A percentile compares a stretch with the other conserved stretches of the same genome.
These are phyloP conservation scores for Skeletonema menzelii DNA, from an alignment of 108 stramenopile species.

Conservation along the genomic window DNA sequence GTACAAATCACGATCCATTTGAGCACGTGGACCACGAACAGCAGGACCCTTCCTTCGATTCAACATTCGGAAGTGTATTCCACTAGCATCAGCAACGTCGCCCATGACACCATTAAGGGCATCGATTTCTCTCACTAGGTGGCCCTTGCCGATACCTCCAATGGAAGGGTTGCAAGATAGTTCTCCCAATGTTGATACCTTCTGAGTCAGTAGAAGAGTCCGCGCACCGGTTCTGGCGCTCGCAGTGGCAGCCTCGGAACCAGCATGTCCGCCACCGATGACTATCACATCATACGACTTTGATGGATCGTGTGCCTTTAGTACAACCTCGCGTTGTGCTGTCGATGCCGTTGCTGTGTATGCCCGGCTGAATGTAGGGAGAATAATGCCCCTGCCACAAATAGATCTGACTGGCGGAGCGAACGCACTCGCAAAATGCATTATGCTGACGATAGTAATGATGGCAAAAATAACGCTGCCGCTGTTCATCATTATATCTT, in stretches of 20 bases:
- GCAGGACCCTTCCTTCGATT: slow-evolving; percentile 94
- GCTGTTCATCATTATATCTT: neutral
- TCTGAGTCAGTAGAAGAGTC: slow-evolving; percentile 93
- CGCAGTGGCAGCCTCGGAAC: slow-evolving; percentile 96
- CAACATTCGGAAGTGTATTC: slow-evolving; percentile 94
- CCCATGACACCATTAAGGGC: slow-evolving; percentile 97
- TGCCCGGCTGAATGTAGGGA: neutral
- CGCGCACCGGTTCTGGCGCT: slow-evolving; percentile 91
- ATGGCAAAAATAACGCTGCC: neutral
- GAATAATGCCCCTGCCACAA: neutral
- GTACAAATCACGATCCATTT: slow-evolving; percentile 98
- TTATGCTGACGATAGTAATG: neutral
- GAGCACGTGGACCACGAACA: slow-evolving; percentile 88
- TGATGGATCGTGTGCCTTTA: neutral
- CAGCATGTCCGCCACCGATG: slow-evolving; percentile 98
- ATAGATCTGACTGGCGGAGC: neutral
- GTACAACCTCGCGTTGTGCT: neutral
- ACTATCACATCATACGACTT: slow-evolving; percentile 89
- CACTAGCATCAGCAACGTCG: slow-evolving; percentile 87
- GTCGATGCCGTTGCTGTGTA: neutral
- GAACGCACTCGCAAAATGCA: neutral
- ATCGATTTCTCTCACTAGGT: slow-evolving; percentile 96
- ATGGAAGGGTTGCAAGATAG: slow-evolving; percentile 98
- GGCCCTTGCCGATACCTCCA: slow-evolving; percentile 99
- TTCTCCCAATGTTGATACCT: slow-evolving; percentile 90